phyloP scores from a whole-genome alignment of 2,329 filamentous ascomycete genomes.

The Cryphonectria carpinicola region DNA sequence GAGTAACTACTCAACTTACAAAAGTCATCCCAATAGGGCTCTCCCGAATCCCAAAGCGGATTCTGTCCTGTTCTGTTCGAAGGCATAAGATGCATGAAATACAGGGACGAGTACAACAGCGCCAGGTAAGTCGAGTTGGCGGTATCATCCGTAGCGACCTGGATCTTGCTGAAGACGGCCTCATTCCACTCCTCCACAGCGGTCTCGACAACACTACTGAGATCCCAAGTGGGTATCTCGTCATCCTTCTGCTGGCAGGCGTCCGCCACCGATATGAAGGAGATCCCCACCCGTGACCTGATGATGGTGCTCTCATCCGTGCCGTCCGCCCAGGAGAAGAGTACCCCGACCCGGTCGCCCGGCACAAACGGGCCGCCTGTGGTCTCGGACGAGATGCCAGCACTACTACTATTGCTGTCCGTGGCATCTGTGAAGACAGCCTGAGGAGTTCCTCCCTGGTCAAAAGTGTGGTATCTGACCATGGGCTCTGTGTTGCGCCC shows the following conservation, averaged over 20 bases:
- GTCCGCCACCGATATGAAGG: slow-evolving; percentile 52
- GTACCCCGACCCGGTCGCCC: slow-evolving; percentile 53
- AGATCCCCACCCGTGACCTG: slow-evolving; percentile 55
- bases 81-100: slow-evolving; percentile 65
- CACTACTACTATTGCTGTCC: background rate
- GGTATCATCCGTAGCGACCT: slow-evolving; percentile 39
- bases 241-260: slow-evolving; percentile 52
- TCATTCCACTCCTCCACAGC: slow-evolving; percentile 51
- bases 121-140: slow-evolving; percentile 52
- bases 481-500: slow-evolving; percentile 51
- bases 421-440: slow-evolving; percentile 18
- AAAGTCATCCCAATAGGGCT: slow-evolving; percentile 76
- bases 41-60: slow-evolving; percentile 65
- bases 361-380: slow-evolving; percentile 37
- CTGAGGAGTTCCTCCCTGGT: slow-evolving; percentile 17
- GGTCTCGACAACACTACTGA: slow-evolving; percentile 44
- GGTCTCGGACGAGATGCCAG: slow-evolving; percentile 47
- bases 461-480: slow-evolving; percentile 33
- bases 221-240: slow-evolving; percentile 48
- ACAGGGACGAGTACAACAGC: slow-evolving; percentile 62
- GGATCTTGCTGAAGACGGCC: slow-evolving; percentile 49
- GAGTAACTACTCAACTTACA: slow-evolving; percentile 38
- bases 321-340: slow-evolving; percentile 50
- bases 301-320: slow-evolving; percentile 46
- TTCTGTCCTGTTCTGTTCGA: slow-evolving; percentile 70